Conservation (phyloP, 2,329 filamentous ascomycete genomes). For the Cercospora janseana region DNA sequence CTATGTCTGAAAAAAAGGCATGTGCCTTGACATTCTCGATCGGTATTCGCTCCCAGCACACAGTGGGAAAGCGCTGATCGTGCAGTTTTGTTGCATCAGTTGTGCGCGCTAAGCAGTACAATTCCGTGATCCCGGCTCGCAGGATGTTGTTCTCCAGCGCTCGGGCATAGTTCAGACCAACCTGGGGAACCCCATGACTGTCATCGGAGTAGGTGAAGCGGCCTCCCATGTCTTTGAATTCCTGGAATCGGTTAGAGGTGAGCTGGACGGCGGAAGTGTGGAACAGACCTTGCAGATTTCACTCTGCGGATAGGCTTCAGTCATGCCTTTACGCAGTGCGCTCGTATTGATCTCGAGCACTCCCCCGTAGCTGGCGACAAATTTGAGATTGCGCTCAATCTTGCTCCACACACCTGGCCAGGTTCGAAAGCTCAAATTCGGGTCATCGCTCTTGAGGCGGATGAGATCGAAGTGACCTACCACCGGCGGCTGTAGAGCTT, state of each 20-base stretch:
- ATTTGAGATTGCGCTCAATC: slow-evolving; percentile 70
- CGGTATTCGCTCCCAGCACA: slow-evolving; percentile 28
- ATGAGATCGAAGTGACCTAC: slow-evolving; percentile 96
- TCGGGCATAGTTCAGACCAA: slow-evolving; percentile 74
- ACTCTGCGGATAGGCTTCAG: slow-evolving; percentile 81
- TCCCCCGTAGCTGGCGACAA: slow-evolving; percentile 70
- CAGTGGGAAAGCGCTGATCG: slow-evolving; percentile 37
- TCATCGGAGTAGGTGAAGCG: slow-evolving; percentile 91
- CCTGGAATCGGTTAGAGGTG: slow-evolving; percentile 45
- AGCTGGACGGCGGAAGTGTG: not conserved
- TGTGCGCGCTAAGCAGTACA: slow-evolving; percentile 46
- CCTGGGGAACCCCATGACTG: slow-evolving; percentile 82
- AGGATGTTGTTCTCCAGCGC: slow-evolving; percentile 53
- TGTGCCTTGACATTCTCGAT: slow-evolving; percentile 26
- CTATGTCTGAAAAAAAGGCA: slow-evolving; percentile 25
- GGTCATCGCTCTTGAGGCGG: slow-evolving; percentile 70
- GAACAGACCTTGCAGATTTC: slow-evolving; percentile 69
- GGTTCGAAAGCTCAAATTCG: slow-evolving; percentile 52
- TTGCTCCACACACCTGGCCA: slow-evolving; percentile 65
- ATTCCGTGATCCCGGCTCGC: slow-evolving; percentile 60
- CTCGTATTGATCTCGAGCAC: slow-evolving; percentile 88
- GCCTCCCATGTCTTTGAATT: slow-evolving; percentile 70
- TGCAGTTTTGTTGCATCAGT: slow-evolving; percentile 26
- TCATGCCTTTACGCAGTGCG: slow-evolving; percentile 82
- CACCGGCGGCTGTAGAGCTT: slow-evolving; percentile 66